Evolutionary conservation across 2,329 filamentous ascomycete species (phyloP), one percentile per base, ranked within the genome.

Genomic region (Colletotrichum gloeosporioides): DNA sequence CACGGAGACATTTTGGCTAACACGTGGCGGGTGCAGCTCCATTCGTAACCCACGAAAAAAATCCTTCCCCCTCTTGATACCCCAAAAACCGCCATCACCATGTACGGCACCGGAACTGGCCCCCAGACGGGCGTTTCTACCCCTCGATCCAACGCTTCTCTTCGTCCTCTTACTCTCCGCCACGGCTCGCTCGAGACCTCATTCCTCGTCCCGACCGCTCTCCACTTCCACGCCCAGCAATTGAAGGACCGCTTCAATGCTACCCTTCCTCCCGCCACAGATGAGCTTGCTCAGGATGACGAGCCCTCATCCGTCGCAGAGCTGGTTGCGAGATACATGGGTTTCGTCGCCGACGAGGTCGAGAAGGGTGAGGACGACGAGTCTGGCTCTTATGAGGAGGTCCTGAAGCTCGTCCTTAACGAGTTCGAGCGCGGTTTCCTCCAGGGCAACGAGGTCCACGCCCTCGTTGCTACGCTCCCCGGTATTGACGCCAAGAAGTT

Each of bases 351-450:
- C 79, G 89, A 92, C 78, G 95, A 98, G 88, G 94, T 98, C 53
- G 95, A 98, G 71, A 95, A 98, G 81, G 96, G 95, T 73, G 97
- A 99, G 83, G 96, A 98, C 82, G 95, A 96, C 83, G 90, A 92
- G 64, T 94, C 96, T 79, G 96, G 95, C 78, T 96, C 95, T 62
- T 98, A 97, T 84, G 93, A 96, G 83, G 96, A 98, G 84, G 95
- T 99, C 73, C 90, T 99, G 79, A 98, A 98, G 88, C 91, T 98
- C 77, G 91, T 98, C 71, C 89, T 99, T 70, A 98, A 97, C 86
- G 97, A 99, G 87, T 99, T 99, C 80, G 97, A 99, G 90, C 93
- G 97, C 63, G 95, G 93, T 71, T 99, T 98, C 86, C 93, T 99
- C 82, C 93, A 94, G 71, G 97, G 97, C 78, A 99, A 99, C 82